Conservation (phyloP, 1,284 basidiomycete genomes). For the Leccinum ponderosum region DNA sequence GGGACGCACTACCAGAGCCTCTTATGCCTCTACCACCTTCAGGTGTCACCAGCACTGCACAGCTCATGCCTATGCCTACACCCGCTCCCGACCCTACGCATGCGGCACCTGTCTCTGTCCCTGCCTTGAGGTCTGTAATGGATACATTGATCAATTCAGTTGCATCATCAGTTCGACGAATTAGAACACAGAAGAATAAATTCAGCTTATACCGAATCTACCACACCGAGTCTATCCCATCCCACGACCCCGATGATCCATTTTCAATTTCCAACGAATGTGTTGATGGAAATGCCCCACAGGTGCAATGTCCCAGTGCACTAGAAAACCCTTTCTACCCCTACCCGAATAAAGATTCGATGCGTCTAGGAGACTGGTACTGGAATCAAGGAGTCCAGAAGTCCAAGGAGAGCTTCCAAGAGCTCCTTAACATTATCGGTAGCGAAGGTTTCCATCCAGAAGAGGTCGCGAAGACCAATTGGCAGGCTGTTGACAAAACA, state of each 20-base stretch:
- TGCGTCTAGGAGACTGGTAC: neutral
- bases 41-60: neutral
- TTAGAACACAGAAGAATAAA: neutral
- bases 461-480: neutral
- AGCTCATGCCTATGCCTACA: neutral
- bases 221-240: neutral
- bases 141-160: neutral
- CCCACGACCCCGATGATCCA: neutral
- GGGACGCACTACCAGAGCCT: neutral
- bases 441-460: neutral
- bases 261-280: neutral
- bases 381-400: too few species aligned
- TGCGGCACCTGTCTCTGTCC: neutral
- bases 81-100: neutral
- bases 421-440: neutral
- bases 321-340: neutral
- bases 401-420: neutral
- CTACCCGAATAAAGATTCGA: neutral
- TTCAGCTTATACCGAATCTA: neutral
- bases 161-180: neutral
- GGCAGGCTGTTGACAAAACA: neutral
- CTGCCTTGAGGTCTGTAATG: neutral
- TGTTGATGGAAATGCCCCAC: neutral
- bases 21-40: neutral
- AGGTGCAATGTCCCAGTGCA: neutral